Base-by-base conservation (phyloP, 495 filamentous ascomycete genomes). In the Xeromyces bisporus region DNA sequence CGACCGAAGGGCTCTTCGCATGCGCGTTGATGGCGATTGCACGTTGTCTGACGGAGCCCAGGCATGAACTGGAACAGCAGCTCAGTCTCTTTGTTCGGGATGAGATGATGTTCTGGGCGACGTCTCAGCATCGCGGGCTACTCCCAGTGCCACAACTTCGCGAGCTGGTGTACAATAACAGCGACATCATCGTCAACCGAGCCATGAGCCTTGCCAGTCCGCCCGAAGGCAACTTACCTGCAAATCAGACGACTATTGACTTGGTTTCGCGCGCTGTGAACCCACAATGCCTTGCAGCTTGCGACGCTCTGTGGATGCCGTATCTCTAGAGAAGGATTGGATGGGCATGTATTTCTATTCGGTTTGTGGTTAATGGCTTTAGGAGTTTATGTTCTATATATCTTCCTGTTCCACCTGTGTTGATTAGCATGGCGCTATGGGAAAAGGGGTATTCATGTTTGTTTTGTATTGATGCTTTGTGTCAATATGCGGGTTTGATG, bases 81-180 rank as follows among this genome's bases (percentile, higher is more conserved):
- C 68, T 99, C 13, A 78, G 76, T 34, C 69, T 99, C 39, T 96
- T 93, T 47, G 86, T 99, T 33, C 69, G 87, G 14, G 91, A 99
- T 42, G 91, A 99, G 53, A 91, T 96, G 74, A 84, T 85, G 44
- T 93, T 86, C 56, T 96, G 89, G 89, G 82, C 80, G 42, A 93
- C 82, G 6, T 73, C 70, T 33, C 75, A 78, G 33, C 81, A 92
- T 47, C 73, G 82, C 15, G 55, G 56, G n/a, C 42, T 41, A 9
- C 62, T 82, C 29, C 66, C 64, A 14, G 78, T 86, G 25, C 64
- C 57, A 6, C 74, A 80, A 50, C 60, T 99, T 28, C 69, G 91
- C 24, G 84, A 94, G 18, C 69, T 77, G 38, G 91, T 96, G 10
- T 77, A 85, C 56, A 61, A 64, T 18, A 99, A 96, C 54, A 80